Evolutionary conservation across 1,284 basidiomycete species (phyloP), one percentile per base, ranked within the genome.

Genomic region (Sporisorium exsertum): DNA sequence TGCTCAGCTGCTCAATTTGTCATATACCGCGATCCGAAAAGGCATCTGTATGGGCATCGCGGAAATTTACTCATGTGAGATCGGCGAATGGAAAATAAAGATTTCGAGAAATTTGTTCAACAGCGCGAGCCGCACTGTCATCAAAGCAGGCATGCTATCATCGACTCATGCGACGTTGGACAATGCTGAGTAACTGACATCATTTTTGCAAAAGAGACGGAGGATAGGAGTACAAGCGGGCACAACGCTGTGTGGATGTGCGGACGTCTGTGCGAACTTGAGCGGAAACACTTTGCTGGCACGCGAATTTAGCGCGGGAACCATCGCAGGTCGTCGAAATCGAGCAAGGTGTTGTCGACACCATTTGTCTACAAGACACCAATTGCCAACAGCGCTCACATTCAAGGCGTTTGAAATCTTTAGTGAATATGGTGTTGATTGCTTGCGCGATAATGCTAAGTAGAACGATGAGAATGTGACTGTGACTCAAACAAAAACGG

Each of bases 181-280:
- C n/a, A 13, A 29, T 45, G 54, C 54, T 55, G 54, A 42, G 42
- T 45, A 45, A 55, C 54, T 55, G 27, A 45, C 6, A 45, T 55
- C 40, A 42, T 22, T 55, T 45, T 43, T 55, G 24, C n/a, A 27
- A 29, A 43, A 15, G 15, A 45, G 20, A 24, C 18, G 18, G 33
- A 18, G 33, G 54, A 45, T 55, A 45, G 13, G 37, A 55, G 22
- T 55, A 55, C 53, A 55, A 43, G 40, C 53, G 50, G 50, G 12
- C n/a, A n/a, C n/a, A n/a, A n/a, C n/a, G n/a, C n/a, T n/a, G n/a
- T n/a, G n/a, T n/a, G n/a, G n/a, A n/a, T 50, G 47, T 27, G 8
- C 27, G 29, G 10, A 50, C 47, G 47, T 50, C 47, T 32, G 29
- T 50, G n/a, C n/a, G 18, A 32, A 50, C 32, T 26, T 27, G 47